Conservation (phyloP, 345 rosid genomes). For the Heritiera littoralis region DNA sequence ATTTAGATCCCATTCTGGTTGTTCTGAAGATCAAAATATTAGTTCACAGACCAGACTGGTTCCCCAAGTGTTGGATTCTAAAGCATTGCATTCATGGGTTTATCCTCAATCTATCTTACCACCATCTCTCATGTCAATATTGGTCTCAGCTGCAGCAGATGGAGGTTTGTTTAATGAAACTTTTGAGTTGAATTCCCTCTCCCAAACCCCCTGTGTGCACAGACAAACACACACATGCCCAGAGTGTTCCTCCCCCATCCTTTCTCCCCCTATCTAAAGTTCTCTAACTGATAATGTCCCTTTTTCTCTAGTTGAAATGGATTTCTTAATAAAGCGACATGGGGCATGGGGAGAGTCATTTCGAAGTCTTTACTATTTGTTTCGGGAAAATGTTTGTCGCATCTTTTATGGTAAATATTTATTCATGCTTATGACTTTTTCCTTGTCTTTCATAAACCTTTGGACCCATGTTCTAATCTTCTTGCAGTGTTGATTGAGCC, state of each 20-base stretch:
- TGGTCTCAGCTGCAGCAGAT: slow-evolving; percentile 55
- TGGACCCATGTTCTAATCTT: neutral
- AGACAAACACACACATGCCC: neutral
- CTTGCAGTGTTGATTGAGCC: slow-evolving; percentile 7
- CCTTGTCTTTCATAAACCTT: neutral
- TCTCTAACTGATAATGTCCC: slow-evolving; percentile 12
- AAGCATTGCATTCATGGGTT: slow-evolving; percentile 84
- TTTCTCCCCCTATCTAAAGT: slow-evolving; percentile 9
- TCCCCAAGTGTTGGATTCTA: slow-evolving; percentile 45
- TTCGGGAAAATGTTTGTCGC: slow-evolving; percentile 69
- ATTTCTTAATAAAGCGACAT: slow-evolving; percentile 67
- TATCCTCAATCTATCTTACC: slow-evolving; percentile 88
- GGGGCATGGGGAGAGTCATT: slow-evolving; percentile 89
- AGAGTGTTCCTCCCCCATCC: neutral
- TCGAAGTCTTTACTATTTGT: slow-evolving; percentile 79
- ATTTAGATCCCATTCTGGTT: slow-evolving; percentile 33
- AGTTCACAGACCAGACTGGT: slow-evolving; percentile 37
- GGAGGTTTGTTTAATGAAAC: slow-evolving; percentile 54
- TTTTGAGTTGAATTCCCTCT: slow-evolving; percentile 6
- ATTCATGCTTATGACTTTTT: neutral
- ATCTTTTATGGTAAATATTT: slow-evolving; percentile 71
- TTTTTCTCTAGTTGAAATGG: slow-evolving; percentile 49
- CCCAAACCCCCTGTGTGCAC: neutral
- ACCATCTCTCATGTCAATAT: slow-evolving; percentile 57
- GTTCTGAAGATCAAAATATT: slow-evolving; percentile 24